Evolutionary conservation across 805 yeast genomes (phyloP).

Genomic region (Monosporozyma solicola): DNA sequence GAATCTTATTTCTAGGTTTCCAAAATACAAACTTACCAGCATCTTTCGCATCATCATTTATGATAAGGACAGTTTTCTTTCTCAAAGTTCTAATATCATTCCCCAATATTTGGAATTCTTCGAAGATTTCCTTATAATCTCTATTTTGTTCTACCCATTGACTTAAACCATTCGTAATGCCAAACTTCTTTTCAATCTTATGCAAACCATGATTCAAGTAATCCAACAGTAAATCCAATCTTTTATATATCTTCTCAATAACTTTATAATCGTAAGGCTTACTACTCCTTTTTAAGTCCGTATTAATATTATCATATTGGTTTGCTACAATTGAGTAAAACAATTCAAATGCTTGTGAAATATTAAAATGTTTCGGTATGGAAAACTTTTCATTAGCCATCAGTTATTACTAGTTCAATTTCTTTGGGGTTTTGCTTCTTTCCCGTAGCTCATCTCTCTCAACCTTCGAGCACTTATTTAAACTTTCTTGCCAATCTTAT

Average conservation of each 20-base stretch:
- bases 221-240: slow-evolving; percentile 12
- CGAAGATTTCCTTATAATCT: slow-evolving; percentile 12
- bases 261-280: slow-evolving; percentile 5
- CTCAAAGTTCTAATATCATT: slow-evolving; percentile 21
- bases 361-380: slow-evolving; percentile 23
- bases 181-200: slow-evolving; percentile 16
- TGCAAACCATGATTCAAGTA: slow-evolving; percentile 23
- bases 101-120: slow-evolving; percentile 24
- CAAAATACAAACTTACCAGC: slow-evolving; percentile 2
- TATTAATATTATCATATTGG: slow-evolving; percentile 9
- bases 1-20: slow-evolving; percentile 3
- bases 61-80: slow-evolving; percentile 5
- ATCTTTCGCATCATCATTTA: not conserved
- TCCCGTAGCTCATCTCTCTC: not conserved
- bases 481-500: not conserved
- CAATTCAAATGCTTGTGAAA: slow-evolving; percentile 23
- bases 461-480: not conserved
- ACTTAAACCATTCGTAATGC: slow-evolving; percentile 11
- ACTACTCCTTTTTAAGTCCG: slow-evolving; percentile 7
- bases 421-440: not conserved
- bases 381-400: slow-evolving; percentile 22
- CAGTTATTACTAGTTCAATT: not conserved
- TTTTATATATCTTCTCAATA: slow-evolving; percentile 9
- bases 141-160: slow-evolving; percentile 7
- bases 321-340: slow-evolving; percentile 21